phyloP scores from a whole-genome alignment of 768 basidiomycete species.

The Mycena floridula region DNA sequence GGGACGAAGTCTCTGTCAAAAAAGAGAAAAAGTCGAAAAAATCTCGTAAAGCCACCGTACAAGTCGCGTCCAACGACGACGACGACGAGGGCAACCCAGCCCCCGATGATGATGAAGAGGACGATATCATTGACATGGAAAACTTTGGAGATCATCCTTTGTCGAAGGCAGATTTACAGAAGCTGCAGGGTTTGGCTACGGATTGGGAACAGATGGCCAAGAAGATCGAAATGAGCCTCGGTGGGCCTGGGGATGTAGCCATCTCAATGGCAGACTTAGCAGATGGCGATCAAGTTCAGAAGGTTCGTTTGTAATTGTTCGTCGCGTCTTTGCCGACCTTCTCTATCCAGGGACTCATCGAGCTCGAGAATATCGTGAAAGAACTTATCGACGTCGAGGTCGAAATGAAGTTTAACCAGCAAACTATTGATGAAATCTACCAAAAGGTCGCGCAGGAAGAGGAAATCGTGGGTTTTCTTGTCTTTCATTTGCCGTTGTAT shows the following conservation, averaged over 20 bases:
- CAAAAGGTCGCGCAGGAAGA: conserved; percentile 51
- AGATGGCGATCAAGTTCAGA: conserved; percentile 43
- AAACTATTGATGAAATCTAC: conserved; percentile 47
- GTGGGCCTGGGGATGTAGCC: conserved; percentile 46
- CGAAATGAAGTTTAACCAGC: conserved; percentile 53
- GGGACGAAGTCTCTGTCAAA: conserved; percentile 3
- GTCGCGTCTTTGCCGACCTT: not conserved
- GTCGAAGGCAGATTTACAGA: conserved; percentile 41
- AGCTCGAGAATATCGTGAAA: conserved; percentile 65
- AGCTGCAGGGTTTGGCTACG: conserved; percentile 47
- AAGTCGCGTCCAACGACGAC: conserved; percentile 5
- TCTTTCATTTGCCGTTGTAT: not conserved
- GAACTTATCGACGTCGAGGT: conserved; percentile 59
- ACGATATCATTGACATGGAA: conserved; percentile 51
- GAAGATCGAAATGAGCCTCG: conserved; percentile 40
- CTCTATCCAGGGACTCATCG: conserved; percentile 39
- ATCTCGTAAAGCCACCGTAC: not conserved
- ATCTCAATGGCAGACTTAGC: conserved; percentile 56
- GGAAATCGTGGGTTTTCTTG: conserved; percentile 46
- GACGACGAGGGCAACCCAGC: conserved; percentile 16
- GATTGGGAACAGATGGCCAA: conserved; percentile 59
- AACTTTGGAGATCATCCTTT: conserved; percentile 67
- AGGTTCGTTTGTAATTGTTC: conserved; percentile 30
- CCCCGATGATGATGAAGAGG: conserved; percentile 32
- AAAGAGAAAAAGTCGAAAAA: conserved; percentile 2